These are phyloP conservation scores for Nymphaea colorata DNA, from an alignment of 164 flowering plant genomes.

Conservation along the genomic window DNA sequence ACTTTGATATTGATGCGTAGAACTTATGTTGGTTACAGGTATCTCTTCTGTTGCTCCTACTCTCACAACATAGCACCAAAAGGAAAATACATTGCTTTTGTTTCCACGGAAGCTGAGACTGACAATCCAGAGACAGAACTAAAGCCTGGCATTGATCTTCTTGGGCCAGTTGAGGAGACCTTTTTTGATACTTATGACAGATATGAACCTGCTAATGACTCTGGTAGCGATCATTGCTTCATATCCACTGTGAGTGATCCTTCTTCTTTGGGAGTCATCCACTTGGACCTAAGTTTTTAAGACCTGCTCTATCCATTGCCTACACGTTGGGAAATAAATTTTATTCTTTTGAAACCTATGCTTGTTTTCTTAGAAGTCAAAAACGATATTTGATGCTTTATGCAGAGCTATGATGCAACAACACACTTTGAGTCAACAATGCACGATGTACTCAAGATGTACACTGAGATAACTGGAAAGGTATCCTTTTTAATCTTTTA, in stretches of 20 bases:
- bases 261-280: not conserved
- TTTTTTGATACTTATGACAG: constrained; percentile 83
- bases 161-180: constrained; percentile 81
- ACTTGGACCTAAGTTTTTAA: too few species aligned
- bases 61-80: constrained; percentile 96
- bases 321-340: not conserved
- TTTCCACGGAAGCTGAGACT: constrained; percentile 86
- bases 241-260: constrained; percentile 60
- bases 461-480: constrained; percentile 83
- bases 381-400: not conserved
- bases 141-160: constrained; percentile 81
- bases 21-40: constrained; percentile 31
- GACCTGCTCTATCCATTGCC: not conserved
- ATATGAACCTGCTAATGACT: constrained; percentile 57
- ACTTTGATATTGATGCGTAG: too few species aligned
- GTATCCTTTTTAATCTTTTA: constrained; percentile 20
- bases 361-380: not conserved
- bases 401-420: constrained; percentile 78
- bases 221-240: constrained; percentile 57
- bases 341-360: not conserved
- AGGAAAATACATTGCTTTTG: constrained; percentile 91
- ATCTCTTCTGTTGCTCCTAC: constrained; percentile 90
- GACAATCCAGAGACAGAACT: constrained; percentile 76
- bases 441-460: constrained; percentile 55
- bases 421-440: constrained; percentile 87